Evolutionary conservation across 345 rosid species (phyloP).

Genomic region (Linum usitatissimum): DNA sequence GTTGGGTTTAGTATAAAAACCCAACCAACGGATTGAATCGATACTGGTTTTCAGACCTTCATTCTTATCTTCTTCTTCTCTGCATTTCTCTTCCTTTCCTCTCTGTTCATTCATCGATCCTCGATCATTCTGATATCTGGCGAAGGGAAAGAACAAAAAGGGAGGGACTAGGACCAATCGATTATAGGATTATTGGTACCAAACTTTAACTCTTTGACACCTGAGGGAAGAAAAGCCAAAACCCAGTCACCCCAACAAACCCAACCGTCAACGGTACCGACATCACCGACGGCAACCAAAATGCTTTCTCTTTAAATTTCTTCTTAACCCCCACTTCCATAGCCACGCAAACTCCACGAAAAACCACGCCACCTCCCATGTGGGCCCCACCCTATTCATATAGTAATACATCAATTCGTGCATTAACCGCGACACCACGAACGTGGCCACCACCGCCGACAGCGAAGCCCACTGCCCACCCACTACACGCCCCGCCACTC

Average conservation of each 20-base stretch:
- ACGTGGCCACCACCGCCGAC: slow-evolving; percentile 34
- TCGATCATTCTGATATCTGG: too few species aligned
- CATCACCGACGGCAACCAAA: slow-evolving; percentile 18
- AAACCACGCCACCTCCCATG: slow-evolving; percentile 70
- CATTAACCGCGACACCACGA: slow-evolving; percentile 53
- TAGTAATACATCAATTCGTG: slow-evolving; percentile 50
- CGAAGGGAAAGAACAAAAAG: too few species aligned
- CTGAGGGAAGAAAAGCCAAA: slow-evolving; percentile 47
- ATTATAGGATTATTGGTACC: too few species aligned
- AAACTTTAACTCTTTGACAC: too few species aligned
- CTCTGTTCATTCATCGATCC: too few species aligned
- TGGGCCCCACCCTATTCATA: slow-evolving; percentile 32
- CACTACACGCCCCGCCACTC: not conserved
- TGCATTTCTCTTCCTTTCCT: too few species aligned
- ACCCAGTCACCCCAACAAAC: slow-evolving; percentile 31
- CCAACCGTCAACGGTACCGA: slow-evolving; percentile 26
- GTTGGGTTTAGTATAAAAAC: too few species aligned
- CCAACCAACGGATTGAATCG: too few species aligned
- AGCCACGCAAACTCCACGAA: slow-evolving; percentile 38
- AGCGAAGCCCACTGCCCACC: slow-evolving; percentile 21
- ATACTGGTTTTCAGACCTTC: too few species aligned
- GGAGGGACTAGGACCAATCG: too few species aligned
- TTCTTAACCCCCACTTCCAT: slow-evolving; percentile 38
- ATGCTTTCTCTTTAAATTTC: slow-evolving; percentile 12
- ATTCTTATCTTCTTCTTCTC: too few species aligned